phyloP scores from a whole-genome alignment of 805 yeast species.

The Saturnispora diversa region DNA sequence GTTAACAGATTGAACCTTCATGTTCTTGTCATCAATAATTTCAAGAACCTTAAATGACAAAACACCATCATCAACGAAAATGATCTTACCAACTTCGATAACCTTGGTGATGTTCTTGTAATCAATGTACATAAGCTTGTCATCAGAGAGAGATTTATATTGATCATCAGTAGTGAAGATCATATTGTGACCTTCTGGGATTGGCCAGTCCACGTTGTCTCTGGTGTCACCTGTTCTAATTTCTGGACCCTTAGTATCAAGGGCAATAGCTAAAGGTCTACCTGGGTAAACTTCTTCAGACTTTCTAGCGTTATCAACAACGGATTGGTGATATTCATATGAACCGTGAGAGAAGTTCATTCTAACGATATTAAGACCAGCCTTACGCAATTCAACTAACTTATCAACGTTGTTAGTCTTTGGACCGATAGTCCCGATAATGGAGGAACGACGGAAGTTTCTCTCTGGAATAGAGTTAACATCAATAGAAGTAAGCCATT shows the following conservation, averaged over 20 bases:
- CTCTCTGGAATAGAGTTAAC: slow-evolving; percentile 66
- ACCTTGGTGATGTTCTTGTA: slow-evolving; percentile 96
- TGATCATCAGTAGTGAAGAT: slow-evolving; percentile 84
- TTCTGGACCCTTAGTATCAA: slow-evolving; percentile 99
- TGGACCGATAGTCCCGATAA: slow-evolving; percentile 98
- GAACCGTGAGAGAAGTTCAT: slow-evolving; percentile 99
- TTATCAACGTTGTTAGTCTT: slow-evolving; percentile 87
- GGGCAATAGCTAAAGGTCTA: slow-evolving; percentile 96
- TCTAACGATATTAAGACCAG: slow-evolving; percentile 95
- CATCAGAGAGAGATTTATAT: slow-evolving; percentile 65
- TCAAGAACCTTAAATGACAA: slow-evolving; percentile 88
- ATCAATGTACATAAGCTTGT: slow-evolving; percentile 79
- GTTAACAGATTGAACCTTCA: slow-evolving; percentile 84
- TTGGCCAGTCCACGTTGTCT: slow-evolving; percentile 73
- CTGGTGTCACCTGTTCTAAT: slow-evolving; percentile 96
- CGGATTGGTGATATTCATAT: slow-evolving; percentile 95
- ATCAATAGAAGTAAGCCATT: slow-evolving; percentile 80
- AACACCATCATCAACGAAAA: slow-evolving; percentile 97
- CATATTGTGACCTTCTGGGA: slow-evolving; percentile 82
- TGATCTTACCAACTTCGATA: slow-evolving; percentile 76
- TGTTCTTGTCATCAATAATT: slow-evolving; percentile 67
- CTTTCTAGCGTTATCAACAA: slow-evolving; percentile 91
- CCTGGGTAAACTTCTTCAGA: slow-evolving; percentile 87
- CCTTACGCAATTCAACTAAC: slow-evolving; percentile 82
- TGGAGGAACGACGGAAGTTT: slow-evolving; percentile 85